These are phyloP conservation scores for Brassica nigra DNA, from an alignment of 345 rosid genomes.

Conservation along the genomic window DNA sequence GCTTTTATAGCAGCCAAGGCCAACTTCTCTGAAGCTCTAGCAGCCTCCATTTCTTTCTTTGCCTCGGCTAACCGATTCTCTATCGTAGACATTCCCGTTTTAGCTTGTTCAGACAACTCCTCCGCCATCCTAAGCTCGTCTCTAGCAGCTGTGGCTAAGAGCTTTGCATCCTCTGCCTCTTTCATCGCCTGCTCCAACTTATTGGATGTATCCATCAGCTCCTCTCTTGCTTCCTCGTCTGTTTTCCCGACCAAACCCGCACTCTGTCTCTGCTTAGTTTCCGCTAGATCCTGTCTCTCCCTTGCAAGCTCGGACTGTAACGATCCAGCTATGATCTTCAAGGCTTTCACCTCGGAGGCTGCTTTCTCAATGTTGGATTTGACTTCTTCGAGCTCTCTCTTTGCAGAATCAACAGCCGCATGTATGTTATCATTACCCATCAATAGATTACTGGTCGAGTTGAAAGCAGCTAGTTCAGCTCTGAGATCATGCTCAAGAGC, in stretches of 20 bases:
- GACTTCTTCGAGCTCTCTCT: conserved; percentile 82
- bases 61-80: conserved; percentile 68
- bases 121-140: conserved; percentile 72
- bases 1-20: conserved; percentile 90
- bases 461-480: conserved; percentile 69
- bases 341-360: conserved; percentile 63
- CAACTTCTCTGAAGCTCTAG: conserved; percentile 81
- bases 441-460: conserved; percentile 31
- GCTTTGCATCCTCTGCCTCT: conserved; percentile 80
- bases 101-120: conserved; percentile 80
- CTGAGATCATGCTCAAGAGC: conserved; percentile 65
- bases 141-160: conserved; percentile 56
- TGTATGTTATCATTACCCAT: conserved; percentile 36
- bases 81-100: conserved; percentile 65
- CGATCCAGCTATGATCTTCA: conserved; percentile 67
- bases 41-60: conserved; percentile 82
- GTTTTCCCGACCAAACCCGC: conserved; percentile 39
- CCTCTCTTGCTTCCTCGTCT: conserved; percentile 50
- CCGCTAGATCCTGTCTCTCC: background rate
- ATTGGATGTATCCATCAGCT: conserved; percentile 42
- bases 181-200: conserved; percentile 69
- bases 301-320: conserved; percentile 60
- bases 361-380: conserved; percentile 78
- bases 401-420: conserved; percentile 56
- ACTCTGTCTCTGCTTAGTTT: conserved; percentile 64